Evolutionary conservation across 306 rosid genomes (phyloP).

Genomic region (Nissolia schottii): DNA sequence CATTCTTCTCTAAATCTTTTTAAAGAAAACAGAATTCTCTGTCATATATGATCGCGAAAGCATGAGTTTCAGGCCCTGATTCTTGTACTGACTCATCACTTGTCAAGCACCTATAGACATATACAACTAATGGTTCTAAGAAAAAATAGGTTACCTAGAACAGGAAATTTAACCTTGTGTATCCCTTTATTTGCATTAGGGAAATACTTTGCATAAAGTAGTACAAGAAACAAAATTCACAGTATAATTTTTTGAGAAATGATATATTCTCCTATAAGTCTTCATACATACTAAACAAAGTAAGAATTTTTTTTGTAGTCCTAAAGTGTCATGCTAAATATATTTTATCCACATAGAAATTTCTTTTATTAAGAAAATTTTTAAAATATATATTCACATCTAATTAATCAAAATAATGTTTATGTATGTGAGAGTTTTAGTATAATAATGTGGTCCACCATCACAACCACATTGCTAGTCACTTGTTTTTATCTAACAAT

Average conservation of each 20-base stretch:
- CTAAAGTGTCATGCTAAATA: no score
- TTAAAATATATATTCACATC: no score
- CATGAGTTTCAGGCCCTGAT: neutral
- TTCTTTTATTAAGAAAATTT: no score
- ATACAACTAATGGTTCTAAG: neutral
- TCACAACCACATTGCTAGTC: no score
- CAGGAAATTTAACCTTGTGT: neutral
- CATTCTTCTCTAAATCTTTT: neutral
- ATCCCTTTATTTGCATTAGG: neutral
- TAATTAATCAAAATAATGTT: no score
- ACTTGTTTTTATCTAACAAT: neutral
- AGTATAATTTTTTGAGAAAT: neutral
- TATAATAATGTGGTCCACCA: no score
- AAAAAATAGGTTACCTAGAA: neutral
- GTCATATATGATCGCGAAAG: constrained; percentile 11
- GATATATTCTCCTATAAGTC: no score
- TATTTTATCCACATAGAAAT: no score
- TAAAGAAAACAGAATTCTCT: constrained; percentile 3
- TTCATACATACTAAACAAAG: no score
- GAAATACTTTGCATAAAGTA: neutral
- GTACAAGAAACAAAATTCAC: neutral
- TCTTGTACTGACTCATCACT: neutral
- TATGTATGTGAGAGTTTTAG: no score
- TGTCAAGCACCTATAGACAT: neutral
- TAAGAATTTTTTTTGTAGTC: no score